phyloP scores from a whole-genome alignment of 192 early-diverging fungal genomes.

The Dissophora ornata region DNA sequence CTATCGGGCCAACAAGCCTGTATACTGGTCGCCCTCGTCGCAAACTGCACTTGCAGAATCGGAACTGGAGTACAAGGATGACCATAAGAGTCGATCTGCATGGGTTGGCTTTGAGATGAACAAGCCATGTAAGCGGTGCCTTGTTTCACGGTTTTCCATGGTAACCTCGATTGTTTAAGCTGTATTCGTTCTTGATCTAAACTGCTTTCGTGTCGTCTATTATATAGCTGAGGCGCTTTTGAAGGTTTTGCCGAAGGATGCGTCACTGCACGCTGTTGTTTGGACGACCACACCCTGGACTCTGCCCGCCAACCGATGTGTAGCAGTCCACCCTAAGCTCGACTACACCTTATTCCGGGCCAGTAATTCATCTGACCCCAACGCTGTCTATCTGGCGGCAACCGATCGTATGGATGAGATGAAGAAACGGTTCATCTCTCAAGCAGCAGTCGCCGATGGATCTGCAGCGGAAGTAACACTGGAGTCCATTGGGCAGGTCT shows the following conservation, averaged over 20 bases:
- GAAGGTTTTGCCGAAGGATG: conserved; percentile 15
- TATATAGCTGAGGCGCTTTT: conserved; percentile 13
- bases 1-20: conserved; percentile 82
- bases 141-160: no score
- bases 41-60: conserved; percentile 84
- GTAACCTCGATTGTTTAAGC: no score
- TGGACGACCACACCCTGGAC: conserved; percentile 92
- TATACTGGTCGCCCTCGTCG: conserved; percentile 88
- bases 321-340: conserved; percentile 74
- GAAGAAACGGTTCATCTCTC: conserved; percentile 27
- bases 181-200: no score
- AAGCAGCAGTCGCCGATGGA: not conserved
- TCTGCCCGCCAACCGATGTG: conserved; percentile 78
- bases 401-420: conserved; percentile 59
- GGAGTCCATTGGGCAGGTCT: conserved; percentile 33
- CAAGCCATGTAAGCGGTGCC: conserved; percentile 50
- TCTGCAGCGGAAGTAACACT: conserved; percentile 7
- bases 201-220: not conserved
- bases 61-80: conserved; percentile 81
- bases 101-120: conserved; percentile 75
- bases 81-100: conserved; percentile 76
- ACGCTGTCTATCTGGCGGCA: conserved; percentile 55
- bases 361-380: conserved; percentile 10
- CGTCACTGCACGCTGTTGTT: conserved; percentile 60
- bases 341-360: conserved; percentile 65